Base-by-base conservation (phyloP, 805 yeast genomes). In the Pichia exigua region DNA sequence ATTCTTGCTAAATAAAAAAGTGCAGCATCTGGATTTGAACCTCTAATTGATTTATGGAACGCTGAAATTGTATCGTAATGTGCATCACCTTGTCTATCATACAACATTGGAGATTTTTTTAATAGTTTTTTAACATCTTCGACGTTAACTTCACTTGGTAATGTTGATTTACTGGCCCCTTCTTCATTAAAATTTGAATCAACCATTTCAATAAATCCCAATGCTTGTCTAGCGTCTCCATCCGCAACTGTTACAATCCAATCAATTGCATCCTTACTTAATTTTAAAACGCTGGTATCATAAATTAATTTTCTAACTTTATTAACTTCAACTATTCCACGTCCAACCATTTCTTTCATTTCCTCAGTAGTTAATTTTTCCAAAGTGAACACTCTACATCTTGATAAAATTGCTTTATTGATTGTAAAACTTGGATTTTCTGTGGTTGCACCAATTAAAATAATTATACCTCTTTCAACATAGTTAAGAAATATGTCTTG, bases 61-160 rank as follows among this genome's bases (percentile, higher is more conserved):
- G 99, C 99, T 15, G 96, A 87, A 8, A 94, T 94, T 1, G 96
- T 81, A 65, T 94, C 99, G 66, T 94, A 94, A 65, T 94, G 99
- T 5, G 82, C 80, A 59, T 94, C 99, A 1, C 97, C 97, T 35
- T 81, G 82, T 45, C 87, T 74, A 65, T 94, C 98, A 63, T 92
- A 91, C 58, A 83, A 69, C 67, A 79, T 73, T 47, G 76, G 77
- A 1, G 83, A 75, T 62, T 80, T 68, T 63, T 73, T 59, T 62
- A 81, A 56, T 47, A 78, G 58, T 55, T 65, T 50, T 43, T 77
- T 72, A 41, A 83, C 57, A 18, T 65, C 55, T 0, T 69, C 70
- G 13, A 67, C 62, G 1, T 67, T 56, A 17, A 79, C 69, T 43
- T 73, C 75, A 15, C 76, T 68, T 4, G 42, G 18, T 2, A 12